A percentile compares a stretch with the other conserved stretches of the same genome.
Conservation (phyloP, 371 early-diverging fungal species). For the Haplosporangium sp. region DNA sequence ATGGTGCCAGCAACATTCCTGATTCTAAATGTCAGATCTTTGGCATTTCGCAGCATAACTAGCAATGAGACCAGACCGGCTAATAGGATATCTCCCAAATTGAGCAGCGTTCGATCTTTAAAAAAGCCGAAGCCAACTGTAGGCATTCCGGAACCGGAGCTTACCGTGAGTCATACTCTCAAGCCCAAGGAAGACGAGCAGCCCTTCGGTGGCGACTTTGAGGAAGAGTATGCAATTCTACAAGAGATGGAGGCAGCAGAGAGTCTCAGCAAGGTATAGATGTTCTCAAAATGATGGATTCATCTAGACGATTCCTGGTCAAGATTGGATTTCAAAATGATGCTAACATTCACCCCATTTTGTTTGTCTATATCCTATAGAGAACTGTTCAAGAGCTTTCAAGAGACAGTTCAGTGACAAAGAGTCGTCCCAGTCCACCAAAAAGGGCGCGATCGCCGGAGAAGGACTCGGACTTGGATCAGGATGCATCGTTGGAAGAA, state of each 20-base stretch:
- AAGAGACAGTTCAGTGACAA: neutral
- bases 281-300: neutral
- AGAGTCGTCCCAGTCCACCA: neutral
- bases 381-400: neutral
- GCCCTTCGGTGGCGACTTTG: constrained; percentile 17
- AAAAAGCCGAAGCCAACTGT: neutral
- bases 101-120: neutral
- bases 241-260: constrained; percentile 20
- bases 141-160: neutral
- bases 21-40: too few relatives aligned
- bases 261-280: constrained; percentile 13
- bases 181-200: neutral
- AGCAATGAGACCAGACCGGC: neutral
- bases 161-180: neutral
- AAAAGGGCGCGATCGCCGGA: neutral
- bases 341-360: neutral
- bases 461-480: neutral
- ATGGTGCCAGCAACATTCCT: too few relatives aligned
- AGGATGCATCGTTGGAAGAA: constrained; percentile 33
- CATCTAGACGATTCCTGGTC: neutral
- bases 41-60: neutral
- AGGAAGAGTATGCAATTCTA: constrained; percentile 21
- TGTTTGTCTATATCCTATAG: neutral
- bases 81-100: neutral
- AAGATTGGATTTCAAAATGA: too few relatives aligned